Percentiles rank a stretch among this genome's conserved stretches.
phyloP scores from a whole-genome alignment of 1,284 basidiomycete genomes.

The Cutaneotrichosporon cyanovorans region DNA sequence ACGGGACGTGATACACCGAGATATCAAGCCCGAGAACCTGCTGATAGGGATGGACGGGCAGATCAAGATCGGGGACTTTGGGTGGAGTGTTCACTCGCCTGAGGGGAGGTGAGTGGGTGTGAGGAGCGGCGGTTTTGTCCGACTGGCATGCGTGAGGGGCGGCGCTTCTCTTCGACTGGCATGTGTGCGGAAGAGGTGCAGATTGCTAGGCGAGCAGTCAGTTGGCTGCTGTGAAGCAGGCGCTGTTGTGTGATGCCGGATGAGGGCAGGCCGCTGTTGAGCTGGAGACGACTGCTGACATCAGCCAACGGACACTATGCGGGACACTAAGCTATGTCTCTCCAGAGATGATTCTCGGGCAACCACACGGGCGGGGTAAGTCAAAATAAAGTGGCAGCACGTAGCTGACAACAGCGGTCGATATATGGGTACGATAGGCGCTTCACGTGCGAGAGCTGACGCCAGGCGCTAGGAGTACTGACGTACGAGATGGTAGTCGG shows the following conservation, averaged over 20 bases:
- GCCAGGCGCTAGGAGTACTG: constrained; percentile 88
- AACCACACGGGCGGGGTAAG: constrained; percentile 24
- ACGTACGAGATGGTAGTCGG: constrained; percentile 91
- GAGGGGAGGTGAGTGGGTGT: constrained; percentile 46
- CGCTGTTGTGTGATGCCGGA: no score
- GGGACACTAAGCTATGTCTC: constrained; percentile 92
- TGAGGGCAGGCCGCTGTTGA: no score
- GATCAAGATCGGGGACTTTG: constrained; percentile 97
- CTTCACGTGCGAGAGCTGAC: background rate
- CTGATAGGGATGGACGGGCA: constrained; percentile 83
- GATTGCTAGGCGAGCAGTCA: no score
- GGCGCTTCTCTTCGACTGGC: no score
- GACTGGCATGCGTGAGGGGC: no score
- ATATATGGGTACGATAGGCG: constrained; percentile 30
- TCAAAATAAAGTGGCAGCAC: no score
- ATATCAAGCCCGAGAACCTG: constrained; percentile 98
- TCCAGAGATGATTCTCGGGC: constrained; percentile 90
- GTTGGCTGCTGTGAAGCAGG: no score
- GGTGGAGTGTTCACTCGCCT: constrained; percentile 96
- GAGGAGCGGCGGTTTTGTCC: no score
- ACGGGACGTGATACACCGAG: constrained; percentile 97
- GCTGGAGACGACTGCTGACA: background rate
- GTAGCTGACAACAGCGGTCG: constrained; percentile 17
- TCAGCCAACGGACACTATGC: constrained; percentile 68
- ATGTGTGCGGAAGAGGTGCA: no score